Evolutionary conservation across 495 filamentous ascomycete species (phyloP).

Genomic region (Thermothielavioides terrestris): DNA sequence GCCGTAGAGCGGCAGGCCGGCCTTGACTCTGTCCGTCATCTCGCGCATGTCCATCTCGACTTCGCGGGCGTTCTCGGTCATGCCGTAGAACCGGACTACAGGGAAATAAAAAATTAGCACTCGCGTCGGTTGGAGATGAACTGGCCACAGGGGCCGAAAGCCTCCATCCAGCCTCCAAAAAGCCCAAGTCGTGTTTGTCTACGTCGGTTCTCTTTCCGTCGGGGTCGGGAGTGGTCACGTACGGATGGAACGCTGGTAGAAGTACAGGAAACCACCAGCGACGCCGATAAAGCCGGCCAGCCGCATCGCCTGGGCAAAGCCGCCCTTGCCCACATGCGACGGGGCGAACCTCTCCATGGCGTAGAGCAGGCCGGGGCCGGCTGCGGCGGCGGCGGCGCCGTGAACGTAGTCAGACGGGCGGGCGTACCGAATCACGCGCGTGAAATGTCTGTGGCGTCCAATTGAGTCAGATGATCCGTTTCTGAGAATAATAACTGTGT

Average conservation of each 20-base stretch:
- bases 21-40: conserved; percentile 94
- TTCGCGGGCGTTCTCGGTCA: conserved; percentile 83
- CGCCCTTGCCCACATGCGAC: conserved; percentile 68
- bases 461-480: conserved; percentile 24
- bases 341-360: conserved; percentile 75
- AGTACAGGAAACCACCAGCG: conserved; percentile 65
- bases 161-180: not conserved
- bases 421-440: conserved; percentile 78
- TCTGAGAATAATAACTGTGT: no score
- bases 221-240: conserved; percentile 20
- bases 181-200: not conserved
- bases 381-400: conserved; percentile 54
- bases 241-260: conserved; percentile 63
- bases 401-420: conserved; percentile 70
- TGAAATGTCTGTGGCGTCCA: conserved; percentile 61
- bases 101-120: conserved; percentile 6
- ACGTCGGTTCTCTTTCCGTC: not conserved
- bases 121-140: not conserved
- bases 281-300: conserved; percentile 61
- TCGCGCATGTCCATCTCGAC: conserved; percentile 94
- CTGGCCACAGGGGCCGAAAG: not conserved
- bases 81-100: conserved; percentile 85
- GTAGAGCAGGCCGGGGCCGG: conserved; percentile 63
- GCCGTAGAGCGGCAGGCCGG: conserved; percentile 85
- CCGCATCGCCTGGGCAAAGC: conserved; percentile 75